Evolutionary conservation across 805 yeast species (phyloP).

Genomic region (Metschnikowia corniflorae): DNA sequence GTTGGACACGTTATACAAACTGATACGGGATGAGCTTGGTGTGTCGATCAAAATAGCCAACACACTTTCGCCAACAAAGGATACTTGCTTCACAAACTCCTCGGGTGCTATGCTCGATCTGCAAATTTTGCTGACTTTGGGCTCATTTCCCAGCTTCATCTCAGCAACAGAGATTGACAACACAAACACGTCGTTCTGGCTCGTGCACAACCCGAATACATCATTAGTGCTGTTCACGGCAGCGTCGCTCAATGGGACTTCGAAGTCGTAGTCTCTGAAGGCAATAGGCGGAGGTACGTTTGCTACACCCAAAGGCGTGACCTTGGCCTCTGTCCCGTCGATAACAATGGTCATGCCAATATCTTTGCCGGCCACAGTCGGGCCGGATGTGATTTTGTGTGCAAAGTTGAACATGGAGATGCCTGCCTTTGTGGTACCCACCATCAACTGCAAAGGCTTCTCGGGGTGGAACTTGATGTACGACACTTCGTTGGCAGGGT

Average conservation of each 20-base stretch:
- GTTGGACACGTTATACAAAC: conserved; percentile 47
- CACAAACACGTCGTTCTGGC: conserved; percentile 28
- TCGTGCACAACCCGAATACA: conserved; percentile 54
- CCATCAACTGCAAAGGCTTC: conserved; percentile 70
- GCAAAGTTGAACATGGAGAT: conserved; percentile 69
- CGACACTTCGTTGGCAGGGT: conserved; percentile 26
- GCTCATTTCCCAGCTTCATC: conserved; percentile 48
- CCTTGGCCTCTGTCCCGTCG: conserved; percentile 66
- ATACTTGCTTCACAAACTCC: conserved; percentile 61
- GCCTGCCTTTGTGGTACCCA: conserved; percentile 47
- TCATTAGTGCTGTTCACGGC: conserved; percentile 63
- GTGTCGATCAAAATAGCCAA: conserved; percentile 62
- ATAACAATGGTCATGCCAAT: conserved; percentile 75
- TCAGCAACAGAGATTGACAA: conserved; percentile 45
- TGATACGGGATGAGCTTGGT: conserved; percentile 46
- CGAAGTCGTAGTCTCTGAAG: conserved; percentile 58
- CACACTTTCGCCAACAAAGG: conserved; percentile 48
- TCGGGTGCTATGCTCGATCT: conserved; percentile 29
- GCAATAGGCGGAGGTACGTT: conserved; percentile 95
- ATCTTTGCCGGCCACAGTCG: conserved; percentile 64
- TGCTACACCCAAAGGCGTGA: conserved; percentile 82
- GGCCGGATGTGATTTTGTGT: conserved; percentile 61
- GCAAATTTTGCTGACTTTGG: conserved; percentile 34
- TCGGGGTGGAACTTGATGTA: conserved; percentile 85
- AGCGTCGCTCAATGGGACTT: conserved; percentile 54